Evolutionary conservation across 1,139 yeast species (phyloP), one percentile per base, ranked within the genome.

Genomic region (Protomyces pachydermus): DNA sequence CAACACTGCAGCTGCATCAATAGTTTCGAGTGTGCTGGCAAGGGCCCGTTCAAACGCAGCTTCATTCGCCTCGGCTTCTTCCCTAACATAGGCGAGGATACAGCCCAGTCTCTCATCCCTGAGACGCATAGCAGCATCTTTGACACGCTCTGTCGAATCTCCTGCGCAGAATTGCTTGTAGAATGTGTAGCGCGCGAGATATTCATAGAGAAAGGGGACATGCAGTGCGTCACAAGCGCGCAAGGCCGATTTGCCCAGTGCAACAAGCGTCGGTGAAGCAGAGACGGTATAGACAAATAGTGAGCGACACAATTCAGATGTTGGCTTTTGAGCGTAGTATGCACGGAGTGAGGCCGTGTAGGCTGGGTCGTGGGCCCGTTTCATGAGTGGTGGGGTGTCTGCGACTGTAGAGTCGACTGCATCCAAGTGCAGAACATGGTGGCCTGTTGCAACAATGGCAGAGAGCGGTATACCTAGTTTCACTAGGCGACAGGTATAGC

Each of bases 11-110:
- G 42, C 79, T 78, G 23, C 76, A 62, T 81, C 82, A 60, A 91
- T 82, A 10, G 96, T 88, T 60, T 79, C 78, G 62, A 74, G 70
- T 66, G 83, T 80, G 34, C 95, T 86, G 73, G 86, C 86, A 28
- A 79, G 76, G 46, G 88, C 81, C 68, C 83, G 81, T 68, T 80
- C 79, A 18, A 76, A 75, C 70, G 89, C 90, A 12, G 45, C 53
- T 8, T 28, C 52, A 4, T 62, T 45, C 37, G 16, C 38, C 5
- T 25, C 35, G 66, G 97, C 86, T 65, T 95, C 96, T 76, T 93
- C 98, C 64, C 91, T 91, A 20, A 97, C 90, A 75, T 91, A 84
- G 2, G 95, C 86, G 50, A 91, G 80, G 96, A 93, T 91, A 95
- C 91, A 89, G 78, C 91, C 84, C 72, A 91, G 87, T 14, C 96